Evolutionary conservation across 2,329 filamentous ascomycete genomes (phyloP).

Genomic region (Bretziella fagacearum): DNA sequence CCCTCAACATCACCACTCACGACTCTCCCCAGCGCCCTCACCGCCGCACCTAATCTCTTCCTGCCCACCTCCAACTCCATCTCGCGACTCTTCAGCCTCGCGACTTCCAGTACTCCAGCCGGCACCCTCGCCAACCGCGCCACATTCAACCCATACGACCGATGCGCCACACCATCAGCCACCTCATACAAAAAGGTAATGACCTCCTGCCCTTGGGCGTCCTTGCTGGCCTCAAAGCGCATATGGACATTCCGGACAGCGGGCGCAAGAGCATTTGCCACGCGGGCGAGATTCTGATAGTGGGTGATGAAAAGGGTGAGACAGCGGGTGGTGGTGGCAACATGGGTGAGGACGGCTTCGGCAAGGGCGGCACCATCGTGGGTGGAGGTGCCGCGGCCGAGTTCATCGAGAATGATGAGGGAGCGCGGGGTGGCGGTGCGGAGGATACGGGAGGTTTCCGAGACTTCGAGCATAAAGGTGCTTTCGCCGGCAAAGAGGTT

Average conservation of each 20-base stretch:
- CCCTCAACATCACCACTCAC: conserved; percentile 22
- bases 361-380: conserved; percentile 95
- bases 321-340: conserved; percentile 56
- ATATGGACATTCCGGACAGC: conserved; percentile 82
- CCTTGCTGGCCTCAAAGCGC: conserved; percentile 47
- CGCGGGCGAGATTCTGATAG: conserved; percentile 66
- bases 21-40: conserved; percentile 24
- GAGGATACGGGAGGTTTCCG: conserved; percentile 79
- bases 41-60: conserved; percentile 33
- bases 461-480: conserved; percentile 96
- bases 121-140: conserved; percentile 73
- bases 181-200: conserved; percentile 94
- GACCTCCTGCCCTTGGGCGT: conserved; percentile 39
- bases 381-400: conserved; percentile 83
- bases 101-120: conserved; percentile 57
- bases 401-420: conserved; percentile 83
- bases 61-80: conserved; percentile 57
- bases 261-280: conserved; percentile 51
- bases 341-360: conserved; percentile 71
- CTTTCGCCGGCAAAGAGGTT: conserved; percentile 90
- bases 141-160: conserved; percentile 89
- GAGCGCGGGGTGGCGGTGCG: conserved; percentile 72
- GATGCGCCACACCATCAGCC: conserved; percentile 75
- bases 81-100: conserved; percentile 60
- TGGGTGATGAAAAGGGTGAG: conserved; percentile 94